A percentile compares a stretch with the other conserved stretches of the same genome.
Conservation (phyloP, 2,329 filamentous ascomycete species). For the Simplicillium sp. region DNA sequence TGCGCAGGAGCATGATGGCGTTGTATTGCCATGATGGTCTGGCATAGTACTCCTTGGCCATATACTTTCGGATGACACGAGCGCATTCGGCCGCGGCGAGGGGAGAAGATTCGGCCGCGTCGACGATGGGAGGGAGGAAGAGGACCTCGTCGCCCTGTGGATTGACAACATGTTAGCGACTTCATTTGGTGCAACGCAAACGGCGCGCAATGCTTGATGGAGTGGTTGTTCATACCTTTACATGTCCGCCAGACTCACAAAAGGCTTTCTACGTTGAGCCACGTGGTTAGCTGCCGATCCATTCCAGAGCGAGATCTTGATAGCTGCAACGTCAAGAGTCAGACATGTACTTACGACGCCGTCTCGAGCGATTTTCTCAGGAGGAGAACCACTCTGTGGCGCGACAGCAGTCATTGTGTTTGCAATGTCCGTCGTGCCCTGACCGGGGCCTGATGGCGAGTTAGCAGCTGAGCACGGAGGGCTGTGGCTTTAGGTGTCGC, state of each 20-base stretch:
- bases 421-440: neutral
- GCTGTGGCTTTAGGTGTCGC: neutral
- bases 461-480: neutral
- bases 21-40: slow-evolving; percentile 80
- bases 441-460: neutral
- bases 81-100: slow-evolving; percentile 75
- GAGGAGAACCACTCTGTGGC: slow-evolving; percentile 20
- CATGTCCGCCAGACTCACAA: slow-evolving; percentile 63
- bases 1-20: slow-evolving; percentile 88
- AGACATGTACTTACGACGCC: slow-evolving; percentile 50
- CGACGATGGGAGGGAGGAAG: slow-evolving; percentile 87
- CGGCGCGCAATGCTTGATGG: neutral
- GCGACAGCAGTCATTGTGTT: neutral
- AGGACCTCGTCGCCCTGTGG: slow-evolving; percentile 77
- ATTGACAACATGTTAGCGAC: neutral
- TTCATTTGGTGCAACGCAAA: too few species aligned
- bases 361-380: slow-evolving; percentile 55
- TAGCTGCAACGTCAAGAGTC: too few species aligned
- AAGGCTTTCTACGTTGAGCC: slow-evolving; percentile 56
- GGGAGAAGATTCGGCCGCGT: slow-evolving; percentile 87
- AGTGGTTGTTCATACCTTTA: slow-evolving; percentile 30
- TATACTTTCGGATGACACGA: slow-evolving; percentile 69
- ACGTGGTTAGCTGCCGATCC: neutral
- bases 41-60: slow-evolving; percentile 60
- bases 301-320: too few species aligned